Percentiles rank a stretch among this genome's conserved stretches.
Evolutionary conservation across 2,329 filamentous ascomycete genomes (phyloP).

Genomic region (Claviceps quebecensis): DNA sequence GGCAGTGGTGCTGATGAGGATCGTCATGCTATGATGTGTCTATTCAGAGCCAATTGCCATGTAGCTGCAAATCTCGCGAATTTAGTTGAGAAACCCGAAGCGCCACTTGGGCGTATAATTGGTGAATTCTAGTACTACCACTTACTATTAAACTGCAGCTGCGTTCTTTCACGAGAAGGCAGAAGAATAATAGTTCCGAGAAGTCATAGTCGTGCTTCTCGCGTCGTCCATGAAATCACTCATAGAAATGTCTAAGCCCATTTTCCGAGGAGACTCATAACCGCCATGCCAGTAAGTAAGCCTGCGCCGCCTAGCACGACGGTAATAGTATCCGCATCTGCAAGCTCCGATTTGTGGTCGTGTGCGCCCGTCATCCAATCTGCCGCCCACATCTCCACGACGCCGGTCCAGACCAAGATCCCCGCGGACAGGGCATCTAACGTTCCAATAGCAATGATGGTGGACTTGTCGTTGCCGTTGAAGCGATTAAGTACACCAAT

Average conservation of each 20-base stretch:
- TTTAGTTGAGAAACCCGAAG: background rate
- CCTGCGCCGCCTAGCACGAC: slow-evolving; percentile 36
- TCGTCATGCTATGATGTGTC: background rate
- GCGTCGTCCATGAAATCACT: background rate
- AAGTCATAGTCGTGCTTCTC: background rate
- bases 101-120: background rate
- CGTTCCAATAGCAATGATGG: slow-evolving; percentile 57
- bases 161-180: background rate
- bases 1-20: background rate
- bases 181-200: background rate
- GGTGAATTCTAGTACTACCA: background rate
- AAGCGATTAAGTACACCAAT: slow-evolving; percentile 56
- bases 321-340: slow-evolving; percentile 32
- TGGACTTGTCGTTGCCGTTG: slow-evolving; percentile 58
- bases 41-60: background rate
- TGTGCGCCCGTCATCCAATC: slow-evolving; percentile 50
- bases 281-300: slow-evolving; percentile 45
- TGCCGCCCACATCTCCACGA: slow-evolving; percentile 66
- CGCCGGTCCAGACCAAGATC: slow-evolving; percentile 64
- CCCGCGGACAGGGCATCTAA: slow-evolving; percentile 62
- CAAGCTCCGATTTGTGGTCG: slow-evolving; percentile 32
- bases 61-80: background rate
- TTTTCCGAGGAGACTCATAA: slow-evolving; percentile 63
- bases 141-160: background rate
- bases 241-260: slow-evolving; percentile 41